Conservation (phyloP, 1,139 yeast genomes). For the Debaryomycetaceae sp. region DNA sequence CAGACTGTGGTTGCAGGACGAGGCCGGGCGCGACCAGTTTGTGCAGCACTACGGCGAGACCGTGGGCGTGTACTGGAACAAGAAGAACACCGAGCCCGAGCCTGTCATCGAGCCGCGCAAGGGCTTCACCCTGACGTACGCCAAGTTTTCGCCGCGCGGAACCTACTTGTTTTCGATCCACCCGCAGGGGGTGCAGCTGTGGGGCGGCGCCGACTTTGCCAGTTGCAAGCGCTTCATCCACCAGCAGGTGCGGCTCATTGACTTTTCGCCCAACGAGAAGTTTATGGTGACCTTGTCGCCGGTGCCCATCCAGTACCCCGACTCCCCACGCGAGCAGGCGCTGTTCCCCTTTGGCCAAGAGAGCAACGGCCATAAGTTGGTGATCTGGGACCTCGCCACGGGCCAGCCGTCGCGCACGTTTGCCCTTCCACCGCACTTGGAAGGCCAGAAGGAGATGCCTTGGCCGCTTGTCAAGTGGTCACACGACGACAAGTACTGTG, state of each 20-base stretch:
- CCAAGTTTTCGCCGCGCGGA: slow-evolving; percentile 93
- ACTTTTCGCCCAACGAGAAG: slow-evolving; percentile 89
- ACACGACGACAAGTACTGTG: slow-evolving; percentile 87
- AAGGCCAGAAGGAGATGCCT: slow-evolving; percentile 67
- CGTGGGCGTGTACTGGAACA: slow-evolving; percentile 88
- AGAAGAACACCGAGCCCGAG: slow-evolving; percentile 71
- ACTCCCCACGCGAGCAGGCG: slow-evolving; percentile 57
- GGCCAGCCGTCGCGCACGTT: slow-evolving; percentile 86
- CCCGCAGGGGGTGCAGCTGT: slow-evolving; percentile 91
- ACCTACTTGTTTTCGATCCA: slow-evolving; percentile 83
- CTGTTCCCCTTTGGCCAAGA: slow-evolving; percentile 81
- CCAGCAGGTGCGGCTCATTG: slow-evolving; percentile 84
- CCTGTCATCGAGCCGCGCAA: slow-evolving; percentile 72
- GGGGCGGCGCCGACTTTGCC: slow-evolving; percentile 88
- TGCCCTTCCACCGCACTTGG: slow-evolving; percentile 79
- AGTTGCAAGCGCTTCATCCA: slow-evolving; percentile 79
- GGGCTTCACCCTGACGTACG: slow-evolving; percentile 83
- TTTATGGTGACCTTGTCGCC: slow-evolving; percentile 90
- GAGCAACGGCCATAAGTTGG: slow-evolving; percentile 90
- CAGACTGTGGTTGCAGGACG: slow-evolving; percentile 88
- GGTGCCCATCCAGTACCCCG: slow-evolving; percentile 71
- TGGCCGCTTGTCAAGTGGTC: slow-evolving; percentile 99
- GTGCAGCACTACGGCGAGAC: slow-evolving; percentile 74
- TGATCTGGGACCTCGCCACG: slow-evolving; percentile 86
- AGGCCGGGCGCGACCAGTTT: slow-evolving; percentile 86